phyloP scores from a whole-genome alignment of 2,329 filamentous ascomycete species.

The Pseudocercospora cruenta region DNA sequence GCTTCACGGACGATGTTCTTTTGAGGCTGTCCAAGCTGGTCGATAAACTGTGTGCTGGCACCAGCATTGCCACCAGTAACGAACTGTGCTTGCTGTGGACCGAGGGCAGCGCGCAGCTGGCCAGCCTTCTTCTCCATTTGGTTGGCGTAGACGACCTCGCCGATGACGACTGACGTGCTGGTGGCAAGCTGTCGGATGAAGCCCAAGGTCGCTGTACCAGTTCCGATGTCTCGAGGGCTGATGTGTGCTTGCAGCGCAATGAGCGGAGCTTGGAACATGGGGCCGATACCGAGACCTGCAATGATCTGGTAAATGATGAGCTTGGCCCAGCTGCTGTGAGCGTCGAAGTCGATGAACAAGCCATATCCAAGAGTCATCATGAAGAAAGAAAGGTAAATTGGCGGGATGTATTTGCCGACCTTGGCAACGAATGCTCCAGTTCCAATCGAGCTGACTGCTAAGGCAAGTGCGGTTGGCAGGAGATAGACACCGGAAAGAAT shows the following conservation, averaged over 20 bases:
- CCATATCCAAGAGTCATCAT: constrained; percentile 45
- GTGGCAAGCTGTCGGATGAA: constrained; percentile 72
- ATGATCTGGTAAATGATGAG: constrained; percentile 61
- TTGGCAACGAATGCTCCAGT: constrained; percentile 50
- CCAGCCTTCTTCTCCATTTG: constrained; percentile 63
- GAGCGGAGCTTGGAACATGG: constrained; percentile 70
- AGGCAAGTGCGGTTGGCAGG: constrained; percentile 40
- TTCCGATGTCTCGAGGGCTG: constrained; percentile 66
- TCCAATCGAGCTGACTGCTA: constrained; percentile 39
- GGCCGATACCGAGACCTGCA: constrained; percentile 66
- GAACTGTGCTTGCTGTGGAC: constrained; percentile 52
- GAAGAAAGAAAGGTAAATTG: constrained; percentile 50
- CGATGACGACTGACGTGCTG: constrained; percentile 70
- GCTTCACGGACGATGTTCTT: constrained; percentile 47
- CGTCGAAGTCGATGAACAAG: constrained; percentile 43
- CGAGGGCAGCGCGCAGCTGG: constrained; percentile 55
- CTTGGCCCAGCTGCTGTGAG: constrained; percentile 42
- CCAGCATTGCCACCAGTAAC: constrained; percentile 65
- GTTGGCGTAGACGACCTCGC: constrained; percentile 80
- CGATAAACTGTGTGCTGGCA: constrained; percentile 62
- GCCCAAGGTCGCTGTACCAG: constrained; percentile 67
- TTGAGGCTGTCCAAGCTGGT: constrained; percentile 53
- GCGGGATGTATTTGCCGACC: constrained; percentile 54
- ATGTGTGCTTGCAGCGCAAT: constrained; percentile 69
- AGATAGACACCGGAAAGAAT: constrained; percentile 70